Evolutionary conservation across 2,329 filamentous ascomycete genomes (phyloP), one percentile per base, ranked within the genome.

Genomic region (Nannizziopsis arthrosporioides): DNA sequence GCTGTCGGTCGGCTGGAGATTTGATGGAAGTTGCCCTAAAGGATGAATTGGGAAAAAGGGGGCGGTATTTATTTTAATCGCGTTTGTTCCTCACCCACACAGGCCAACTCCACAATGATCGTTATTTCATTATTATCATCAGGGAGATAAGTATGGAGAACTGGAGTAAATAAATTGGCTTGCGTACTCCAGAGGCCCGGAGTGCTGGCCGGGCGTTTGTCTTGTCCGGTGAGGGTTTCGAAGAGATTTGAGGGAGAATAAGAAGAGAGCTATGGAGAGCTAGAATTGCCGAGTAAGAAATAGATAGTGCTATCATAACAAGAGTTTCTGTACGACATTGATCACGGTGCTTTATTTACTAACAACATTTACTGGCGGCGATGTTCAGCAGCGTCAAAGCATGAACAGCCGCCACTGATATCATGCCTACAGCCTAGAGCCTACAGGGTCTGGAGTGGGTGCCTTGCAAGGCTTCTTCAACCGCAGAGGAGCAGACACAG

Each of bases 21-120:
- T 27, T 27, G 22, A 27, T 7, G 22, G 7, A n/a, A n/a, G n/a
- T n/a, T n/a, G n/a, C n/a, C n/a, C n/a, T n/a, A n/a, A n/a, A n/a
- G n/a, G n/a, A n/a, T 8, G 15, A 31, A 30, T 32, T 5, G 12
- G 14, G 22, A 18, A 46, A 45, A 46, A 46, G 44, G 44, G 44
- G 44, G 44, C 44, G 44, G 36, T n/a, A 47, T 47, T 47, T 47
- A 41, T 35, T 40, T 17, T 4, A 8, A 7, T 46, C 18, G 27
- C 35, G 22, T 17, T 31, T 32, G 7, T 19, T 30, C 11, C 3
- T 14, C 14, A 31, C 35, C 34, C 31, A 34, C 43, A 46, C 43
- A 38, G 19, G 39, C 34, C 34, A 31, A 32, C 15, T 46, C 27
- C n/a, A 19, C 18, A 32, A 32, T 36, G 18, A 36, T 35, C 35